phyloP scores from a whole-genome alignment of 73 alveolate genomes.

The Halteria grandinella region DNA sequence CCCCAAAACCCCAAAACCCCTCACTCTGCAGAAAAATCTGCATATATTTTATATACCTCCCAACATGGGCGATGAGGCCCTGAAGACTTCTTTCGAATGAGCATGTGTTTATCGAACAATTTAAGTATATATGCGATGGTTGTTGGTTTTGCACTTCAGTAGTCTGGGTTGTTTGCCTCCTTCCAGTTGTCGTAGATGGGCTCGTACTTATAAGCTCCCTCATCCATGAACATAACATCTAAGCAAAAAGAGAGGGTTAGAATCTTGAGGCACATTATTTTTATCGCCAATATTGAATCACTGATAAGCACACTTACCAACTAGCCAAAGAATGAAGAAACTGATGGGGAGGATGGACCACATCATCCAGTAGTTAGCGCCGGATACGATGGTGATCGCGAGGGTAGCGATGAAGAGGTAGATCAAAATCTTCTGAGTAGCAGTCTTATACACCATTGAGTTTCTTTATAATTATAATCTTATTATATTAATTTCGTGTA shows the following conservation, averaged over 20 bases:
- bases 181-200: conserved; percentile 55
- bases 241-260: not conserved
- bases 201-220: conserved; percentile 16
- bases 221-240: conserved; percentile 43
- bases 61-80: too few species aligned
- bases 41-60: too few species aligned
- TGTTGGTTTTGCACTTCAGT: too few species aligned
- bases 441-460: conserved; percentile 50
- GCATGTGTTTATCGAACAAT: too few species aligned
- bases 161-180: conserved; percentile 55
- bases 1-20: too few species aligned
- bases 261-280: not conserved
- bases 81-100: too few species aligned
- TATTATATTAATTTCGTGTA: too few species aligned
- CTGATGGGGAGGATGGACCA: conserved; percentile 47
- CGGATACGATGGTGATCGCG: conserved; percentile 27
- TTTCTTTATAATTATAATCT: conserved; percentile 23
- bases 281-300: not conserved
- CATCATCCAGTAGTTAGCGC: conserved; percentile 23
- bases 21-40: too few species aligned
- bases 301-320: conserved; percentile 10
- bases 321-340: conserved; percentile 9
- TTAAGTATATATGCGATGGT: too few species aligned
- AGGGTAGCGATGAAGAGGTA: not conserved
- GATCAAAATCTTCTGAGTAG: conserved; percentile 40